Evolutionary conservation across 345 rosid genomes (phyloP), one percentile per base, ranked within the genome.

Genomic region (Citrus sp.): DNA sequence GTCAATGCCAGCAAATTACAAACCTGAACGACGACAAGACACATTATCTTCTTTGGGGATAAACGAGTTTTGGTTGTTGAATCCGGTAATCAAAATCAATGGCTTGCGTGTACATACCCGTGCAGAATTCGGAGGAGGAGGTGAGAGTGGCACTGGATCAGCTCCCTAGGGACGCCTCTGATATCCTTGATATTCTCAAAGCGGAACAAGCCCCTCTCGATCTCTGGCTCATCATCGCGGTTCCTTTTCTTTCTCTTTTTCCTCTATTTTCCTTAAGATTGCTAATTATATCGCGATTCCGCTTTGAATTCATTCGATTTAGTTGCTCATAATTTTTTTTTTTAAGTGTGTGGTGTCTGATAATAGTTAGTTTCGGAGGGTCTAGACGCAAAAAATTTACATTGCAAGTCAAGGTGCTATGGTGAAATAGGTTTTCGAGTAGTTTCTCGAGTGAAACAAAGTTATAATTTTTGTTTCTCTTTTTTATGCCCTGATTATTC

Each of bases 151-250:
- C 89, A 66, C 92, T 96, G 77, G 97, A 96, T 84, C 99, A 96
- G 85, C 99, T 96, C 32, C 99, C 99, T 8, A 85, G 98, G 21
- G 98, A 96, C 64, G 97, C 99, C 72, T 90, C 98, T 65, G 99
- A 96, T 80, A 96, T 96, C 76, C 95, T 96, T 42, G 99, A 96
- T 80, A 94, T 96, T 84, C 99, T 94, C 75, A 96, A 96, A 85
- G 99, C 97, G 79, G 99, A 96, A 81, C 99, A 96, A 88, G 99
- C 99, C 60, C 97, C 98, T 81, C 97, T 92, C 80, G 92, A 92
- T 88, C 94, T 96, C 84, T 96, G 99, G 99, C 97, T 96, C 79
- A 86, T 94, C 76, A 96, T 96, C 73, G 98, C 99, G 81, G 99
- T 95, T 79, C 72, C 88, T 84, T 79, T 68, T 37, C n/a, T 27